Conservation (phyloP, 805 yeast genomes). For the Saccharomycopsis javanensis region DNA sequence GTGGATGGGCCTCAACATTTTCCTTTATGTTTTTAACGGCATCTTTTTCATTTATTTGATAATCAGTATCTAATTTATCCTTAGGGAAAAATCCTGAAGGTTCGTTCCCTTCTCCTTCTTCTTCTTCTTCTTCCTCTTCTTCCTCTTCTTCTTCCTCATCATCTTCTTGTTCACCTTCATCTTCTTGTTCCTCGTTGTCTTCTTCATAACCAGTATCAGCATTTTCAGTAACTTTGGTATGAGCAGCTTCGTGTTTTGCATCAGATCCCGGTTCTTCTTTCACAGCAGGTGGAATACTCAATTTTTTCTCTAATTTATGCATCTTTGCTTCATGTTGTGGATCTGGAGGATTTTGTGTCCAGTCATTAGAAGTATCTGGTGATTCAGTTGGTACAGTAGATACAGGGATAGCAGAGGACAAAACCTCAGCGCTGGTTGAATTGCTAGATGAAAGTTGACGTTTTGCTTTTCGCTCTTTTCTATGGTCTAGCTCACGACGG, state of each 20-base stretch:
- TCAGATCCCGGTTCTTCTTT: slow-evolving; percentile 1
- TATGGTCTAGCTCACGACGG: slow-evolving; percentile 28
- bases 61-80: not conserved
- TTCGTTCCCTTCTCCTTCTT: slow-evolving; percentile 4
- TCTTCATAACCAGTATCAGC: not conserved
- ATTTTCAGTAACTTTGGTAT: not conserved
- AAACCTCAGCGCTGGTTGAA: not conserved
- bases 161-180: slow-evolving; percentile 6
- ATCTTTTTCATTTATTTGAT: not conserved
- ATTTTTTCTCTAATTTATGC: not conserved
- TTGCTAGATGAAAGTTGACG: slow-evolving; percentile 32
- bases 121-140: slow-evolving; percentile 10
- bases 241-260: not conserved
- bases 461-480: slow-evolving; percentile 26
- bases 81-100: slow-evolving; percentile 2
- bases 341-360: not conserved
- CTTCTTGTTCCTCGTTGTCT: not conserved
- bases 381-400: not conserved
- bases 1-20: not conserved
- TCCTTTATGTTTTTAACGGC: not conserved
- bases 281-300: slow-evolving; percentile 1
- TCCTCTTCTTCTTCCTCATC: slow-evolving; percentile 9
- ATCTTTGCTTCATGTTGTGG: not conserved
- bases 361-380: not conserved
- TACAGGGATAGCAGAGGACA: too few relatives aligned